Percentiles rank a stretch among this genome's conserved stretches.
Evolutionary conservation across 768 basidiomycete species (phyloP).

Genomic region (Piloderma croceum): DNA sequence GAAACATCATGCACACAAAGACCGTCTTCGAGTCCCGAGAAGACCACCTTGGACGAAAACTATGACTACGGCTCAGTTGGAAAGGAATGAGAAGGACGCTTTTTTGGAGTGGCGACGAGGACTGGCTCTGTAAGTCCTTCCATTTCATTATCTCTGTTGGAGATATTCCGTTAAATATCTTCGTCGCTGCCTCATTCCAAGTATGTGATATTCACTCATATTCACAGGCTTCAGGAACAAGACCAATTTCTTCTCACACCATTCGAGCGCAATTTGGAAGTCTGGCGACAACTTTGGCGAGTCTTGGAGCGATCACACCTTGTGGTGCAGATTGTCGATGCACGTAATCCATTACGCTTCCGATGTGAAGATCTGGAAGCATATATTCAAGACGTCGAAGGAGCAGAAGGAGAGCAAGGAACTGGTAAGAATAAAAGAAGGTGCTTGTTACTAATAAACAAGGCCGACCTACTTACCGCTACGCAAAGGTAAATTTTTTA

Average conservation of each 20-base stretch:
- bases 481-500: constrained; percentile 64
- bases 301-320: constrained; percentile 94
- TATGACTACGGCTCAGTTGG: constrained; percentile 74
- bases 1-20: constrained; percentile 70
- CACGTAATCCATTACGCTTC: constrained; percentile 88
- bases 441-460: constrained; percentile 87
- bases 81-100: constrained; percentile 81
- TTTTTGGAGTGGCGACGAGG: constrained; percentile 93
- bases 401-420: constrained; percentile 73
- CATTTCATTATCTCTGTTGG: neutral
- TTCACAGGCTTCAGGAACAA: constrained; percentile 72
- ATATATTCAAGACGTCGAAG: constrained; percentile 82
- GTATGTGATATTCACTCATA: neutral
- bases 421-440: constrained; percentile 68
- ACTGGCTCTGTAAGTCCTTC: constrained; percentile 71
- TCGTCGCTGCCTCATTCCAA: constrained; percentile 2
- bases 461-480: constrained; percentile 84
- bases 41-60: constrained; percentile 84
- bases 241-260: constrained; percentile 89
- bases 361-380: constrained; percentile 87
- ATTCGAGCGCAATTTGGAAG: constrained; percentile 96
- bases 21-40: constrained; percentile 79
- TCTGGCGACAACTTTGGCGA: constrained; percentile 98
- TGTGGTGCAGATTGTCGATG: constrained; percentile 93
- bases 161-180: neutral